Evolutionary conservation across 768 basidiomycete species (phyloP), one percentile per base, ranked within the genome.

Genomic region (Daedaleopsis sinensis): DNA sequence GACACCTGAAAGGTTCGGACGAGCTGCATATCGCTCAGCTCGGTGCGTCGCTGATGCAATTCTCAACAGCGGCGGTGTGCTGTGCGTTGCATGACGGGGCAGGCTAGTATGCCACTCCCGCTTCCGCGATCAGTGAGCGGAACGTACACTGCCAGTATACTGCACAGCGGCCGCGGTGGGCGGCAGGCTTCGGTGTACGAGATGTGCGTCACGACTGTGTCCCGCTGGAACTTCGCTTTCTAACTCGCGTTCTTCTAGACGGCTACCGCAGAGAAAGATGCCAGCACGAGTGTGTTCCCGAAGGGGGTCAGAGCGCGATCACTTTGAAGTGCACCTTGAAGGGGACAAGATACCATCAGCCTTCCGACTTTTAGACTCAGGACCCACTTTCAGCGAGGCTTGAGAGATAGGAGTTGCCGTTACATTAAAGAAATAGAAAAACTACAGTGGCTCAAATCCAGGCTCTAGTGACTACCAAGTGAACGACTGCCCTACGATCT

Each of bases 41-140:
- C 46, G 47, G 37, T 48, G 5, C 37, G 44, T 49, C 46, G 63
- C 47, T 58, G 52, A 57, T 57, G 54, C 38, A 37, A 32, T 57
- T 66, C 52, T 51, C 61, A 59, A 37, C 67, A 93, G 91, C 91
- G 65, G 90, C 90, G 43, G 91, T 93, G 37, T 93, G 91, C 72
- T 93, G 90, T 73, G 91, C 91, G 23, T 79, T 93, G 64, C 91
- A 93, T 71, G 91, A 93, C 74, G 91, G 91, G 35, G 89, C 91
- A 53, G 84, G 89, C 58, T 93, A 74, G 82, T 60, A 57, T 62
- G 50, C 52, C 3, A 49, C 60, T 59, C 59, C 38, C 44, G 48
- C 59, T 19, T 56, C 67, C 61, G 66, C 65, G 65, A 64, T 65
- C 64, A 61, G 52, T 55, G 7, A 32, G 7, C 27, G 27, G 27